Evolutionary conservation across 768 basidiomycete species (phyloP).

Genomic region (Mycena epipterygia): DNA sequence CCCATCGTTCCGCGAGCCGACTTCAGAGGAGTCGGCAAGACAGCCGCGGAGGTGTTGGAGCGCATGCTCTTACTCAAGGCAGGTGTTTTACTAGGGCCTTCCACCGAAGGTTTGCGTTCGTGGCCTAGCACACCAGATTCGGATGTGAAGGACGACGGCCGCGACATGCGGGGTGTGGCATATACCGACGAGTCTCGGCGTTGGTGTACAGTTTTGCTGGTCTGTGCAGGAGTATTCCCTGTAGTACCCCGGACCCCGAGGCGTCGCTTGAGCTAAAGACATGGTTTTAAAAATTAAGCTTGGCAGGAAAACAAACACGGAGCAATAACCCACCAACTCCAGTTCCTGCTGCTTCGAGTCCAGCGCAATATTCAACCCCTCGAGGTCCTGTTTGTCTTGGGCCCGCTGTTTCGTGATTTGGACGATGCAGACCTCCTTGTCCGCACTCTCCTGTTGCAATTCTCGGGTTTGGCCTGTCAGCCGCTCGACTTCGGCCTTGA

Average conservation of each 20-base stretch:
- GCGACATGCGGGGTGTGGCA: constrained; percentile 63
- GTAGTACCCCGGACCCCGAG: constrained; percentile 69
- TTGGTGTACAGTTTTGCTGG: constrained; percentile 52
- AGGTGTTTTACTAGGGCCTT: constrained; percentile 51
- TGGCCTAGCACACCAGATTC: constrained; percentile 56
- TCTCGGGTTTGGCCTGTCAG: constrained; percentile 73
- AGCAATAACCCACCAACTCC: constrained; percentile 77
- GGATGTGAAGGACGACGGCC: constrained; percentile 72
- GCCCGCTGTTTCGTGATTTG: constrained; percentile 76
- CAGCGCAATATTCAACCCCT: constrained; percentile 88
- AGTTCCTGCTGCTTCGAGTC: constrained; percentile 96
- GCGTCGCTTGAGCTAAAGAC: constrained; percentile 73
- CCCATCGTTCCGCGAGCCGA: constrained; percentile 63
- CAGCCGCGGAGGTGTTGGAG: constrained; percentile 50
- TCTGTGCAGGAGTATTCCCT: constrained; percentile 65
- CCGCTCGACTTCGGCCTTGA: constrained; percentile 72
- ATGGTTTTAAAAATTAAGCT: background rate
- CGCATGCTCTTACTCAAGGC: constrained; percentile 67
- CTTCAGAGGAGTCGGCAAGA: constrained; percentile 37
- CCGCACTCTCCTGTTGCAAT: constrained; percentile 85
- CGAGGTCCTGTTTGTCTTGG: constrained; percentile 81
- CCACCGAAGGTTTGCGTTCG: constrained; percentile 36
- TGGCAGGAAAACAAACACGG: background rate
- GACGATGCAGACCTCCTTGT: constrained; percentile 83
- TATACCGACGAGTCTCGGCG: constrained; percentile 71